These are phyloP conservation scores for Pseudogymnoascus sp. DNA, from an alignment of 2,329 filamentous ascomycete species.

Conservation along the genomic window DNA sequence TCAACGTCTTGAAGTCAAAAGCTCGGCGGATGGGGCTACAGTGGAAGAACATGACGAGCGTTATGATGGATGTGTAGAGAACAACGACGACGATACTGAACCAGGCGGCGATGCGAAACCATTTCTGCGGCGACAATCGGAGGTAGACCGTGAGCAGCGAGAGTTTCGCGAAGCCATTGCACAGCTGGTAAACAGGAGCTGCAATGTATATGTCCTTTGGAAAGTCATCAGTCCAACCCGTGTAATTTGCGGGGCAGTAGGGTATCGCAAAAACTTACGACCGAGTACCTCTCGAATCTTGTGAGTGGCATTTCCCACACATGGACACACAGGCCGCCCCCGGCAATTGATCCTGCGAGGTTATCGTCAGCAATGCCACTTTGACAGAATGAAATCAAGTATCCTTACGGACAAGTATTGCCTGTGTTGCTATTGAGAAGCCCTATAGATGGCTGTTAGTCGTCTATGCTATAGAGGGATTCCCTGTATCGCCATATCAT, in stretches of 20 bases:
- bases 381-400: not conserved
- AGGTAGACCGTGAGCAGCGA: slow-evolving; percentile 37
- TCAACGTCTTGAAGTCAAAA: slow-evolving; percentile 30
- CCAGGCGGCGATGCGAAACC: slow-evolving; percentile 32
- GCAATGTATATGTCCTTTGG: slow-evolving; percentile 17
- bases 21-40: slow-evolving; percentile 33
- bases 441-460: not conserved
- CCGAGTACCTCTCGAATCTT: slow-evolving; percentile 16
- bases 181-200: slow-evolving; percentile 31
- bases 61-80: slow-evolving; percentile 31
- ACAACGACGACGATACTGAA: slow-evolving; percentile 28
- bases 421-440: slow-evolving; percentile 12
- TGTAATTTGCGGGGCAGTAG: not conserved
- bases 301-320: slow-evolving; percentile 19
- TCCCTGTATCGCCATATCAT: not conserved
- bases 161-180: slow-evolving; percentile 34
- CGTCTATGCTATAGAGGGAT: not conserved
- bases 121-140: slow-evolving; percentile 32
- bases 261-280: not conserved
- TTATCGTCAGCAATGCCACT: not conserved
- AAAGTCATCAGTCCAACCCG: not conserved
- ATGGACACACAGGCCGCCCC: slow-evolving; percentile 16
- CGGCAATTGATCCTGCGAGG: not conserved
- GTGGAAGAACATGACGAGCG: slow-evolving; percentile 34
- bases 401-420: slow-evolving; percentile 4